Evolutionary conservation across 2,329 filamentous ascomycete species (phyloP).

Genomic region (Trichoderma koningii): DNA sequence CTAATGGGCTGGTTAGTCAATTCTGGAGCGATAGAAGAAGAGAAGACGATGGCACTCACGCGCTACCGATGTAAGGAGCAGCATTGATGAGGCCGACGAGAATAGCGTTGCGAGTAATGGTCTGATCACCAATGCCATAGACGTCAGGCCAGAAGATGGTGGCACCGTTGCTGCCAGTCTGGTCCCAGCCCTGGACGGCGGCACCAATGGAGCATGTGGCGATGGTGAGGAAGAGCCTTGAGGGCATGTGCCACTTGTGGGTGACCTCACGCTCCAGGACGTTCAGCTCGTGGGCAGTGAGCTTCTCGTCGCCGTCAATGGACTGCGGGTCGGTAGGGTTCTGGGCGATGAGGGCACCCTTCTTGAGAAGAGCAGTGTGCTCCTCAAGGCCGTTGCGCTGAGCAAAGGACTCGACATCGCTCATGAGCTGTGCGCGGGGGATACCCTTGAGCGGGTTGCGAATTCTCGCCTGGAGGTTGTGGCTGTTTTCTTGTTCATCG

Average conservation of each 20-base stretch:
- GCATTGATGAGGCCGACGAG: constrained; percentile 69
- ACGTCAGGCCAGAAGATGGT: constrained; percentile 60
- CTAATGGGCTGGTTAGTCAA: constrained; percentile 31
- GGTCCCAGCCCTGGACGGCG: constrained; percentile 67
- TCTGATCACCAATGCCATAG: constrained; percentile 42
- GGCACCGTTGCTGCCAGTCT: constrained; percentile 64
- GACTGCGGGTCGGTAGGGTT: constrained; percentile 59
- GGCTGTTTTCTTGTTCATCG: constrained; percentile 43
- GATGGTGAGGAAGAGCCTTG: constrained; percentile 66
- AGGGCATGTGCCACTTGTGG: constrained; percentile 67
- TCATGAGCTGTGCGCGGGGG: constrained; percentile 54
- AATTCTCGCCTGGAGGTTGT: constrained; percentile 50
- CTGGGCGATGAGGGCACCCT: constrained; percentile 57
- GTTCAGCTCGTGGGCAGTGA: constrained; percentile 59
- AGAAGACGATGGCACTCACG: constrained; percentile 38
- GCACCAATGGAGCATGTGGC: constrained; percentile 67
- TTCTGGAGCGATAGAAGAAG: constrained; percentile 1
- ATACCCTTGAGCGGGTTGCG: constrained; percentile 53
- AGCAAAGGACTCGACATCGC: constrained; percentile 62
- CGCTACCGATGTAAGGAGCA: constrained; percentile 51
- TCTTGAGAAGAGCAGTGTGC: constrained; percentile 59
- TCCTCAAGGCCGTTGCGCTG: constrained; percentile 60
- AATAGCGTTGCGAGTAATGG: constrained; percentile 40
- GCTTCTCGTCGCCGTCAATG: constrained; percentile 55
- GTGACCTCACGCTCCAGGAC: constrained; percentile 60